phyloP scores from a whole-genome alignment of 2,329 filamentous ascomycete genomes.

The Ilyonectria robusta region DNA sequence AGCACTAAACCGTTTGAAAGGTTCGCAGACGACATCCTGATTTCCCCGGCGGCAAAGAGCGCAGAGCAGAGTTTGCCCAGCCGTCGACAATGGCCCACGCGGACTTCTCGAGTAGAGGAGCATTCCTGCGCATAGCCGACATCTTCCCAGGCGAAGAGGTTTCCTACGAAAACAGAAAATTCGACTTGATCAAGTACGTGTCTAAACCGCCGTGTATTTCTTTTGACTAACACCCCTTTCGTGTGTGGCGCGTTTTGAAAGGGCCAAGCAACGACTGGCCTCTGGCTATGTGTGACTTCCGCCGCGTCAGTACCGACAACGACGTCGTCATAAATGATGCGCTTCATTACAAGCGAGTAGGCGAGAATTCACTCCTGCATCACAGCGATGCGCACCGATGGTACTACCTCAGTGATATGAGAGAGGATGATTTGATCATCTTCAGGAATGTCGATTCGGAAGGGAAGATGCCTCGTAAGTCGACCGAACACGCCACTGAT shows the following conservation, averaged over 20 bases:
- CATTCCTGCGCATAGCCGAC: neutral
- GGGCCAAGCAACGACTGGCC: conserved; percentile 18
- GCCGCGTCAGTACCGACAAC: neutral
- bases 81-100: neutral
- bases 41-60: neutral
- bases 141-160: neutral
- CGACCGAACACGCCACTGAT: too few relatives aligned
- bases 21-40: neutral
- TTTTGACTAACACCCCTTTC: neutral
- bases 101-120: neutral
- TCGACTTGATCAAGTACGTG: conserved; percentile 11
- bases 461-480: neutral
- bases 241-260: conserved; percentile 6
- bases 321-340: neutral
- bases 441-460: neutral
- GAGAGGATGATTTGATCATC: conserved; percentile 5
- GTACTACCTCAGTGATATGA: conserved; percentile 5
- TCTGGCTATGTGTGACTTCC: conserved; percentile 5
- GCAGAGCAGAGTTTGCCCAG: neutral
- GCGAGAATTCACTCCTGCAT: conserved; percentile 2
- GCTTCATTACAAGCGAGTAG: neutral
- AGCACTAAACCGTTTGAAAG: neutral
- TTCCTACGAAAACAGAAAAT: neutral
- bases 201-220: neutral
- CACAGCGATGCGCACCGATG: neutral